phyloP scores from a whole-genome alignment of 257 asterid species.

The Thymus mandschuricus region DNA sequence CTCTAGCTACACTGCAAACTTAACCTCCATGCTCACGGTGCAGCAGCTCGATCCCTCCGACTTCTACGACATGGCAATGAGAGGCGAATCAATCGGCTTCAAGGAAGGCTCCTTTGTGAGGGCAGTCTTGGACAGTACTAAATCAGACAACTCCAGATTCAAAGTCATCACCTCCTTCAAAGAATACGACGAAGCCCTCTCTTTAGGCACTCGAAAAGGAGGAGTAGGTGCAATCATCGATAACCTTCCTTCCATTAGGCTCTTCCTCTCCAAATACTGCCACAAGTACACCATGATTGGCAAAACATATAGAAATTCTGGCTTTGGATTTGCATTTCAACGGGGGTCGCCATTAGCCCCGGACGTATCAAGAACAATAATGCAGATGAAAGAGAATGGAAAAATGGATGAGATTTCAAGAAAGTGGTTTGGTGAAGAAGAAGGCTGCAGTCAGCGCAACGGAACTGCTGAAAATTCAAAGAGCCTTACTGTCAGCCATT shows the following conservation, averaged over 20 bases:
- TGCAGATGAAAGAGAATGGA: not conserved
- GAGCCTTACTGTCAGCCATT: not conserved
- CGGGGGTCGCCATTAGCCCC: not conserved
- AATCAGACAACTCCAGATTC: constrained; percentile 35
- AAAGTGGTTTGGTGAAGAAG: constrained; percentile 5
- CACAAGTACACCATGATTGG: constrained; percentile 48
- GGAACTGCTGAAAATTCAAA: not conserved
- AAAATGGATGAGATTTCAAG: not conserved
- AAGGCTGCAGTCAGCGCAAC: not conserved
- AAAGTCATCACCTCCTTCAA: constrained; percentile 37
- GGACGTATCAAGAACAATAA: constrained; percentile 7
- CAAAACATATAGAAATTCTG: constrained; percentile 42
- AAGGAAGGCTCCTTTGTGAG: constrained; percentile 46
- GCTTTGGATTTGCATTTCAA: constrained; percentile 48
- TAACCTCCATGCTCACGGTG: constrained; percentile 65
- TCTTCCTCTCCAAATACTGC: constrained; percentile 45
- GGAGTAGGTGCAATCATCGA: constrained; percentile 61
- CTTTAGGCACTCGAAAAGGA: constrained; percentile 49
- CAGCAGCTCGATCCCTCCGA: constrained; percentile 47
- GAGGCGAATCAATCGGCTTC: constrained; percentile 47
- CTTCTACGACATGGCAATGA: constrained; percentile 34
- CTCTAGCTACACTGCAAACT: constrained; percentile 60
- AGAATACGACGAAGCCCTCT: constrained; percentile 47
- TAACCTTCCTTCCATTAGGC: constrained; percentile 52
- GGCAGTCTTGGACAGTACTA: constrained; percentile 29